phyloP scores from a whole-genome alignment of 805 yeast genomes.

The Cyberlindnera suaveolens region DNA sequence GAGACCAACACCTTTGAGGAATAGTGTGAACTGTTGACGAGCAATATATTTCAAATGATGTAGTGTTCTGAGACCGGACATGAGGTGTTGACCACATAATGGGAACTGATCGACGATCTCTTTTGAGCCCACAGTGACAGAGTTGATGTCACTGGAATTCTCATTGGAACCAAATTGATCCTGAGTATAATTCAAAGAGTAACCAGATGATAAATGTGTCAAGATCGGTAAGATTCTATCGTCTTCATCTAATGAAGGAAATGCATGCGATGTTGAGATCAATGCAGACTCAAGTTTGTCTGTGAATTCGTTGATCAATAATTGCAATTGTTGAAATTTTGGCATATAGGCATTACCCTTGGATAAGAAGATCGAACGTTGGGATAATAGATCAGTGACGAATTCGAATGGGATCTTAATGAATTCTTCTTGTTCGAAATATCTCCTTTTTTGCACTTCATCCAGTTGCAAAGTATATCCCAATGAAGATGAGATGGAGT shows the following conservation, averaged over 20 bases:
- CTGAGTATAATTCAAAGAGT: constrained; percentile 35
- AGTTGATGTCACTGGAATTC: constrained; percentile 45
- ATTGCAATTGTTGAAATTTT: constrained; percentile 65
- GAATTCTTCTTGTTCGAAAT: constrained; percentile 55
- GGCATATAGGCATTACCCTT: constrained; percentile 83
- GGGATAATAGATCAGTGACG: constrained; percentile 69
- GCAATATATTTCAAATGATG: constrained; percentile 80
- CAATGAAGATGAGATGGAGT: constrained; percentile 42
- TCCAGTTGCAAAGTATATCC: constrained; percentile 33
- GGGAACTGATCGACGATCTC: constrained; percentile 67
- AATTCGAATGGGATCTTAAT: constrained; percentile 85
- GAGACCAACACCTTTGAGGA: constrained; percentile 86
- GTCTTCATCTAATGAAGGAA: constrained; percentile 87
- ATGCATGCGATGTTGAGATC: constrained; percentile 61
- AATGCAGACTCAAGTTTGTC: constrained; percentile 42
- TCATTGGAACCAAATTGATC: constrained; percentile 15
- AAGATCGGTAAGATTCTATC: constrained; percentile 82
- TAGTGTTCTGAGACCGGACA: constrained; percentile 48
- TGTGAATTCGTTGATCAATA: constrained; percentile 63
- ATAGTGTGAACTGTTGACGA: constrained; percentile 79
- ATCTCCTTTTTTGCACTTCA: constrained; percentile 37
- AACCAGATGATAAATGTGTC: constrained; percentile 69
- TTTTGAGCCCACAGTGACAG: constrained; percentile 50
- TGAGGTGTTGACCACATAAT: constrained; percentile 66
- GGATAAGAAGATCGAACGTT: constrained; percentile 61